A percentile compares a stretch with the other conserved stretches of the same genome.
Conservation (phyloP, 371 early-diverging fungal genomes). For the Syncephalastrum sp. region DNA sequence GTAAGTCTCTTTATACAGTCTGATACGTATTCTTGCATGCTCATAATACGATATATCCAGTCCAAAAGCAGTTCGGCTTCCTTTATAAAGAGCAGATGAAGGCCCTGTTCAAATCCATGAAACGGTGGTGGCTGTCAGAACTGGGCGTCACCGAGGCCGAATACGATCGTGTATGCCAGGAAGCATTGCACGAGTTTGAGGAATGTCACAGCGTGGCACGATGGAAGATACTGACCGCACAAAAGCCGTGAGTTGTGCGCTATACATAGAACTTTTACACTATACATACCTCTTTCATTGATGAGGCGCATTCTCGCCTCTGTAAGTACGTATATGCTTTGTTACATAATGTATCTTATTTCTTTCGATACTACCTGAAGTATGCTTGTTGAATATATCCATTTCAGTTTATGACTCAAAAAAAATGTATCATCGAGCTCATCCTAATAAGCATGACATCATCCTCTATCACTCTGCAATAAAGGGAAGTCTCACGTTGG, state of each 20-base stretch:
- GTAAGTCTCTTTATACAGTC: constrained; percentile 18
- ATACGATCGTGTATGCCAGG: constrained; percentile 23
- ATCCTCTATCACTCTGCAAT: too few relatives aligned
- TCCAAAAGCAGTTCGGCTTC: constrained; percentile 39
- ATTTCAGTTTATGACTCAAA: too few relatives aligned
- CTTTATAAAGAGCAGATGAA: constrained; percentile 46
- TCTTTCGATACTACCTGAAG: too few relatives aligned
- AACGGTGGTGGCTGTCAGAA: constrained; percentile 43
- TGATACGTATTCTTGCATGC: neutral
- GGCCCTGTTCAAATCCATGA: constrained; percentile 40
- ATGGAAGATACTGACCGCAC: constrained; percentile 30
- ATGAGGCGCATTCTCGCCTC: too few relatives aligned
- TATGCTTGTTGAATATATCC: too few relatives aligned
- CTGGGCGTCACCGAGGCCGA: constrained; percentile 21
- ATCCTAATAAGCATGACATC: too few relatives aligned
- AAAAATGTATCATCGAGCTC: too few relatives aligned
- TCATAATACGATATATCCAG: constrained; percentile 10
- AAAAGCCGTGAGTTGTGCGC: constrained; percentile 9
- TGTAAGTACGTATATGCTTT: too few relatives aligned
- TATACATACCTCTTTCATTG: too few relatives aligned
- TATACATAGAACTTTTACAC: too few relatives aligned
- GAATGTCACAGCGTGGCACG: constrained; percentile 21
- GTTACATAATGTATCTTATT: too few relatives aligned
- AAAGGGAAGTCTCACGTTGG: too few relatives aligned
- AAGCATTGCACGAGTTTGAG: constrained; percentile 33